Evolutionary conservation across 2,329 filamentous ascomycete species (phyloP).

Genomic region (Beauveria brongniartii): DNA sequence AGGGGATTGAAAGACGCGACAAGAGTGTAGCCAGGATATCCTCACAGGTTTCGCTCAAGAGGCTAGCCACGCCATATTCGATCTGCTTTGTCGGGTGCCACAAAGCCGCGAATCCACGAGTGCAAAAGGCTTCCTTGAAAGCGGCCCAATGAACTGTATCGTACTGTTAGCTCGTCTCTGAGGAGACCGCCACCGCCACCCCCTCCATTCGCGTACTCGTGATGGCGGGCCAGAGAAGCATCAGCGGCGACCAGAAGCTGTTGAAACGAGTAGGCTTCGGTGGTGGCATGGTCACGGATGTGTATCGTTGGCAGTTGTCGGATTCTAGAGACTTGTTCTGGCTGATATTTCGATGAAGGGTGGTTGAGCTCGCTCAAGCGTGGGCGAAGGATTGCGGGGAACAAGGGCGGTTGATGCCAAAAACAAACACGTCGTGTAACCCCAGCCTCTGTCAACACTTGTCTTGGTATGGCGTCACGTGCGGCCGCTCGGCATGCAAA

Average conservation of each 20-base stretch:
- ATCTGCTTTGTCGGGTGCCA: neutral
- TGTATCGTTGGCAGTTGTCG: neutral
- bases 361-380: no score
- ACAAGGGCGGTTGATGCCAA: neutral
- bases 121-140: neutral
- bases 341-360: no score
- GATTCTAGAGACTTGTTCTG: no score
- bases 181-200: neutral
- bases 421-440: neutral
- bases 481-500: neutral
- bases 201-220: neutral
- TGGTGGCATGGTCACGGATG: neutral
- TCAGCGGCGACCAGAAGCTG: conserved; percentile 2
- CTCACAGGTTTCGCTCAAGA: conserved; percentile 6
- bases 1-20: no score
- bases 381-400: neutral
- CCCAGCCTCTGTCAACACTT: neutral
- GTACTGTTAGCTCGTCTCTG: neutral
- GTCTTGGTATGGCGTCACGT: neutral
- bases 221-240: conserved; percentile 4
- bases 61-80: conserved; percentile 1
- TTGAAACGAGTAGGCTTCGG: neutral
- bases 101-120: neutral
- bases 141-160: neutral
- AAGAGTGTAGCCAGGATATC: no score